phyloP scores from a whole-genome alignment of 2,329 filamentous ascomycete genomes.

The Penicillium sp. region DNA sequence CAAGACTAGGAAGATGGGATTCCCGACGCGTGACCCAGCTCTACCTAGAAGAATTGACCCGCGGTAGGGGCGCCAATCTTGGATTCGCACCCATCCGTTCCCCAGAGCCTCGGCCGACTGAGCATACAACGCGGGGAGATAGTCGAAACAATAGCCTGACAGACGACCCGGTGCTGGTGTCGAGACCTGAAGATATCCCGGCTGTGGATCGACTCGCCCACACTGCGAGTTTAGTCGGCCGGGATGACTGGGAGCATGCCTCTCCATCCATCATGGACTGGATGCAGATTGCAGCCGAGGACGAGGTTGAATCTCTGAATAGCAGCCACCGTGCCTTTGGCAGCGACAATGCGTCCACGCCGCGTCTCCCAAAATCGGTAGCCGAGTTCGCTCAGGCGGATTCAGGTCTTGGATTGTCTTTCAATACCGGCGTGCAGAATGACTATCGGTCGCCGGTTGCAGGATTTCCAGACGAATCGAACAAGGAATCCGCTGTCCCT shows the following conservation, averaged over 20 bases:
- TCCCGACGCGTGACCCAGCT: conserved; percentile 55
- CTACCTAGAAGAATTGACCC: conserved; percentile 52
- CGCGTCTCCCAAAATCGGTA: conserved; percentile 20
- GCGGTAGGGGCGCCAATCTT: conserved; percentile 28
- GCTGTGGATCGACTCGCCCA: conserved; percentile 28
- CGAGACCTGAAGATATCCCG: conserved; percentile 31
- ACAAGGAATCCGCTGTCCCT: neutral
- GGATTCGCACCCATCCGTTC: conserved; percentile 22
- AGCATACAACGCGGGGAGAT: neutral
- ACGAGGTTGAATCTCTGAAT: conserved; percentile 41
- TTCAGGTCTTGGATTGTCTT: conserved; percentile 45
- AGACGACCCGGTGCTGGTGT: conserved; percentile 38
- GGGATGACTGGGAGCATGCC: conserved; percentile 50
- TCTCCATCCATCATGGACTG: conserved; percentile 51
- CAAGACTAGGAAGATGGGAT: conserved; percentile 54
- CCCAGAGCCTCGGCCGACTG: conserved; percentile 5
- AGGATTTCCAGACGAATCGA: neutral
- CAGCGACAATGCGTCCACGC: conserved; percentile 27
- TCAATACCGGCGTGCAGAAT: conserved; percentile 29
- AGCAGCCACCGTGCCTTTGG: conserved; percentile 12
- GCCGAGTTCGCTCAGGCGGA: conserved; percentile 23
- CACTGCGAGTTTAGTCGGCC: conserved; percentile 44
- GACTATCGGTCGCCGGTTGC: conserved; percentile 27
- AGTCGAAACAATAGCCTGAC: conserved; percentile 28
- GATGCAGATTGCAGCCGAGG: conserved; percentile 46